These are phyloP conservation scores for Akanthomyces uredinophilus DNA, from an alignment of 2,329 filamentous ascomycete genomes.

Conservation along the genomic window DNA sequence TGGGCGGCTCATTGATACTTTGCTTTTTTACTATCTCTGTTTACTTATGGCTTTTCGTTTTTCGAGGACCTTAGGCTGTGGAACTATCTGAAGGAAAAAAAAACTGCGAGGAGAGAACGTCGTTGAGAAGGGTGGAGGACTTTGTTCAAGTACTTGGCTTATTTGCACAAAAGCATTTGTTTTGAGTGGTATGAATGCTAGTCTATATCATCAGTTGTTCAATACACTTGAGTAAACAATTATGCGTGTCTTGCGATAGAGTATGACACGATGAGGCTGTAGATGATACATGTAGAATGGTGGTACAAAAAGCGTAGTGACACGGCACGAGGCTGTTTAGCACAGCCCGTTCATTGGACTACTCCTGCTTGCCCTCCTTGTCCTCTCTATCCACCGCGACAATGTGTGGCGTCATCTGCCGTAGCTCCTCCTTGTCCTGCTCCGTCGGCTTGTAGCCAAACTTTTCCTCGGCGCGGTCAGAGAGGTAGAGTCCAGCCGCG, in stretches of 20 bases:
- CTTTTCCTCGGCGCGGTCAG: slow-evolving; percentile 67
- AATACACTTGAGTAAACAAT: slow-evolving; percentile 4
- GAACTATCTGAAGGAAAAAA: slow-evolving; percentile 1
- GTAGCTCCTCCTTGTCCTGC: slow-evolving; percentile 64
- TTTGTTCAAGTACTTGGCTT: slow-evolving; percentile 11
- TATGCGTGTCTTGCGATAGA: neutral
- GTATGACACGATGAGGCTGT: neutral
- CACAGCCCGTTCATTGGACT: neutral
- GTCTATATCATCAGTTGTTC: slow-evolving; percentile 6
- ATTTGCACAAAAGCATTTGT: slow-evolving; percentile 14
- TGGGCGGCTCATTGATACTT: slow-evolving; percentile 10
- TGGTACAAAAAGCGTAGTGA: neutral
- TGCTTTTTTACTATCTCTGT: slow-evolving; percentile 9
- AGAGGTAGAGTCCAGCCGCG: slow-evolving; percentile 63
- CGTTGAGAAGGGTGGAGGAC: neutral
- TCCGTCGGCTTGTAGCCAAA: slow-evolving; percentile 69
- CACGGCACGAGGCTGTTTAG: neutral
- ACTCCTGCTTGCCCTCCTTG: neutral
- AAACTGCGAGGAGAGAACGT: neutral
- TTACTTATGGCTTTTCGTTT: slow-evolving; percentile 10
- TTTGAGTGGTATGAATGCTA: slow-evolving; percentile 11
- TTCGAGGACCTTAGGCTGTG: neutral
- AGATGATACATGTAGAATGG: neutral
- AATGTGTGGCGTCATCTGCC: slow-evolving; percentile 57
- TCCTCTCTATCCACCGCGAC: slow-evolving; percentile 46